These are phyloP conservation scores for Boletales sp. DNA, from an alignment of 768 basidiomycete species.

Conservation along the genomic window DNA sequence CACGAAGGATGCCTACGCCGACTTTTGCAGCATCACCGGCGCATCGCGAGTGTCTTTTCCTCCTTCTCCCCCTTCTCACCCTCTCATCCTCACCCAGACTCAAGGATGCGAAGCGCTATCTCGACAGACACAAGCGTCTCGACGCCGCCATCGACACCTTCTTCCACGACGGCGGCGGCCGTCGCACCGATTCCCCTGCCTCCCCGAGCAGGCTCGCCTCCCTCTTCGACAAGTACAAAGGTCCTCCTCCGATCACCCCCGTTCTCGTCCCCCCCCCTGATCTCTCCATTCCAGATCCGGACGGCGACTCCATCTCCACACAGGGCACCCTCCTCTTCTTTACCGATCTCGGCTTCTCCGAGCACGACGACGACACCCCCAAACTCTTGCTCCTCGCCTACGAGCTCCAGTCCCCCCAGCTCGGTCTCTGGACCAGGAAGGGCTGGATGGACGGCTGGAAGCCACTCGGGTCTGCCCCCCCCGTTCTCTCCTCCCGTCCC, in stretches of 20 bases:
- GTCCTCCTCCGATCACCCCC: constrained; percentile 34
- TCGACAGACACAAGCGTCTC: constrained; percentile 66
- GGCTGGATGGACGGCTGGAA: constrained; percentile 86
- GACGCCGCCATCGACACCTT: constrained; percentile 75
- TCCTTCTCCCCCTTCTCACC: not conserved
- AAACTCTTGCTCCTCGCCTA: constrained; percentile 72
- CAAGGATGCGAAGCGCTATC: constrained; percentile 61
- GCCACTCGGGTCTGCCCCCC: constrained; percentile 52
- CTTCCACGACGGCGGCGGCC: constrained; percentile 44
- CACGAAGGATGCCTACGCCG: constrained; percentile 44
- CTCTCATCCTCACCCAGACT: constrained; percentile 21
- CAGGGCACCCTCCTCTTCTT: constrained; percentile 82
- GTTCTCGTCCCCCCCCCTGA: not conserved
- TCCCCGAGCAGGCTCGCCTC: constrained; percentile 48
- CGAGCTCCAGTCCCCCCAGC: constrained; percentile 69
- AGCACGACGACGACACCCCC: constrained; percentile 60
- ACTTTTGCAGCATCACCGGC: constrained; percentile 67
- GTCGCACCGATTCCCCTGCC: constrained; percentile 1
- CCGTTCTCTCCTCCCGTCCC: constrained; percentile 1
- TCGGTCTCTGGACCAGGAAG: constrained; percentile 68
- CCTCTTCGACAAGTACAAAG: constrained; percentile 70
- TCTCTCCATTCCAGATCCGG: constrained; percentile 23
- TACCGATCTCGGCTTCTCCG: constrained; percentile 24
- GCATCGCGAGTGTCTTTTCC: constrained; percentile 48
- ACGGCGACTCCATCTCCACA: constrained; percentile 61